Evolutionary conservation across 495 filamentous ascomycete genomes (phyloP), one percentile per base, ranked within the genome.

Genomic region (Trichoderma reesei): DNA sequence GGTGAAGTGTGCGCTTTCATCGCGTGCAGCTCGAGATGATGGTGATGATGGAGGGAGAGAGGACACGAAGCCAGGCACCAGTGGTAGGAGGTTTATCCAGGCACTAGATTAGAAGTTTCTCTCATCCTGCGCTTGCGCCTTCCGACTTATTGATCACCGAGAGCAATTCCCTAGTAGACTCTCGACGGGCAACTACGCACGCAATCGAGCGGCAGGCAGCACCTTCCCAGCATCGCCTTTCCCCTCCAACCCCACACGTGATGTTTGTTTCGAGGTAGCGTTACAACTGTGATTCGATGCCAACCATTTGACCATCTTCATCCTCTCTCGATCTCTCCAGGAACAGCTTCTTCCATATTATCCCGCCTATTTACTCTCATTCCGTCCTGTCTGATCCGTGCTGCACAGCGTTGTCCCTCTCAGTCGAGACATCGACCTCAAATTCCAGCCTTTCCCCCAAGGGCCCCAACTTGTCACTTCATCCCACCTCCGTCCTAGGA

Each of bases 241-340:
- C 42, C 51, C 51, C 51, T 56, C 51, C 51, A 56, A 56, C 51
- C 51, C 51, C 51, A 56, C 51, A 56, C 51, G 51, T 56, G 51
- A 56, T 56, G 51, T 56, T 33, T 56, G 26, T 13, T 56, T 5
- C 11, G 38, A 56, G 51, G 26, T 9, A 14, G 16, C 34, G 8
- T 33, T 13, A 56, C 26, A 16, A 7, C 18, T 8, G 20, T 8
- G n/a, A 26, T 26, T 26, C 26, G 46, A 56, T 31, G 51, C 51
- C 51, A 56, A 56, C 51, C 51, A 56, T 56, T 56, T 56, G 51
- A 46, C 16, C 42, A 5, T 1, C 26, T 26, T 26, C 26, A 26
- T 26, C 26, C 26, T 26, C 26, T 26, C 42, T 16, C 16, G 42
- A 34, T 3, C 51, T 33, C 51, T 14, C 26, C 51, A 56, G 26